Conservation (phyloP, 192 early-diverging fungal species). For the Coemansia sp. region DNA sequence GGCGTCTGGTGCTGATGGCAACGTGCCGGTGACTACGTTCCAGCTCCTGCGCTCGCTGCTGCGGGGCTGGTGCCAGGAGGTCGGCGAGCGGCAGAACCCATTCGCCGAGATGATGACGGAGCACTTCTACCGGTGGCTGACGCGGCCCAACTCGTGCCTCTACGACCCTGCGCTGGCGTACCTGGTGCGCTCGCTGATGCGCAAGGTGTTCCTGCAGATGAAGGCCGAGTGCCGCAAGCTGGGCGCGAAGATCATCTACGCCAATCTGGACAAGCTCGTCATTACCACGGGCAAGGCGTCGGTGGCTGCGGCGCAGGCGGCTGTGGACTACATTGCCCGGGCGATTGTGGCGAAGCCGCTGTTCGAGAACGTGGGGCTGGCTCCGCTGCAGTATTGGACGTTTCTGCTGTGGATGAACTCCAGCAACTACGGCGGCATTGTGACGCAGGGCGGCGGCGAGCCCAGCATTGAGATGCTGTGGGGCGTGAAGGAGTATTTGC, state of each 20-base stretch:
- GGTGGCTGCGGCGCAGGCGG: constrained; percentile 68
- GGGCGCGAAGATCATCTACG: constrained; percentile 75
- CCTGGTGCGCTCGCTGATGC: constrained; percentile 86
- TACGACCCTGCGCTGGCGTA: constrained; percentile 82
- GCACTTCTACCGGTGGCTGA: constrained; percentile 88
- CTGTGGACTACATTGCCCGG: constrained; percentile 68
- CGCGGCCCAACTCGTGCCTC: constrained; percentile 65
- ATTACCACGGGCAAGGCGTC: constrained; percentile 77
- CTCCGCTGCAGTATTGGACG: constrained; percentile 72
- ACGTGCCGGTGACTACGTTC: constrained; percentile 57
- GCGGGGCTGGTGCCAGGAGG: constrained; percentile 74
- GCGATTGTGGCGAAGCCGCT: constrained; percentile 69
- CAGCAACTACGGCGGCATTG: constrained; percentile 74
- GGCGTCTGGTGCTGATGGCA: constrained; percentile 21
- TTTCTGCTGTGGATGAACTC: constrained; percentile 90
- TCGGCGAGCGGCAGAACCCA: constrained; percentile 59
- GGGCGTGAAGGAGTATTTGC: constrained; percentile 89
- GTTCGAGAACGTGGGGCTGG: constrained; percentile 73
- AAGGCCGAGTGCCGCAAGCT: constrained; percentile 75
- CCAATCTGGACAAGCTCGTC: constrained; percentile 77
- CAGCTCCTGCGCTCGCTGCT: constrained; percentile 74
- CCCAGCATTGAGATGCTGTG: constrained; percentile 73
- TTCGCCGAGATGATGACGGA: constrained; percentile 76
- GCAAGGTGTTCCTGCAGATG: constrained; percentile 82
- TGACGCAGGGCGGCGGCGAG: constrained; percentile 18